Evolutionary conservation across 2,329 filamentous ascomycete species (phyloP).

Genomic region (Fusarium oligoseptatum): DNA sequence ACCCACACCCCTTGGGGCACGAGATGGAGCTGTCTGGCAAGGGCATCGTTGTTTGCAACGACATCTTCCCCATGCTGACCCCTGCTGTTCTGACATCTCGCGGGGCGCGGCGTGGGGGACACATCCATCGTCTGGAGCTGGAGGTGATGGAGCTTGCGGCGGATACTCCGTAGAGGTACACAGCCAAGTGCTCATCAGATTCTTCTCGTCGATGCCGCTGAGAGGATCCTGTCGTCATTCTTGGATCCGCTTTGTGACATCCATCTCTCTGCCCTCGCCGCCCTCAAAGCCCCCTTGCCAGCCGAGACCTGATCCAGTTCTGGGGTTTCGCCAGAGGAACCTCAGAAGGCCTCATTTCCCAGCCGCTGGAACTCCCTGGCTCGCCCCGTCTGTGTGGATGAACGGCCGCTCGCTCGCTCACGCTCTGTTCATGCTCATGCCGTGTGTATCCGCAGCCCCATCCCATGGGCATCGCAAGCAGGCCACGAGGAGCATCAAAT

Average conservation of each 20-base stretch:
- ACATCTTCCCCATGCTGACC: constrained; percentile 34
- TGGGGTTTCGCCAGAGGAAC: constrained; percentile 25
- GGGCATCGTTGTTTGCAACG: constrained; percentile 20
- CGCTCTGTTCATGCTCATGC: constrained; percentile 1
- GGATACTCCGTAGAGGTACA: not conserved
- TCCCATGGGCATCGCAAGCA: not conserved
- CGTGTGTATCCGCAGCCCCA: constrained; percentile 10
- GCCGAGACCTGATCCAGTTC: constrained; percentile 9
- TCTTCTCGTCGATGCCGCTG: constrained; percentile 9
- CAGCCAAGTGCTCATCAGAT: not conserved
- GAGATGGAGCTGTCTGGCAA: constrained; percentile 14
- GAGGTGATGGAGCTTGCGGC: constrained; percentile 13
- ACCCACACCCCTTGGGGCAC: constrained; percentile 24
- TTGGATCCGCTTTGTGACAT: constrained; percentile 32
- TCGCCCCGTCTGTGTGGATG: constrained; percentile 3
- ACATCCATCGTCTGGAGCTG: constrained; percentile 19
- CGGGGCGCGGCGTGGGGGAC: constrained; percentile 36
- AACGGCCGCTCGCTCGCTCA: not conserved
- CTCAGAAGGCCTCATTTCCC: constrained; percentile 38
- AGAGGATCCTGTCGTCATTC: constrained; percentile 28
- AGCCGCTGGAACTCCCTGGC: constrained; percentile 8
- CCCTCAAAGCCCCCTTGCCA: constrained; percentile 1
- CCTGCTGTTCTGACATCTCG: constrained; percentile 37
- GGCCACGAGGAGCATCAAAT: not conserved
- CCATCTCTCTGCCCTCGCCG: constrained; percentile 12